phyloP scores from a whole-genome alignment of 805 yeast genomes.

The Nakazawaea pomicola region DNA sequence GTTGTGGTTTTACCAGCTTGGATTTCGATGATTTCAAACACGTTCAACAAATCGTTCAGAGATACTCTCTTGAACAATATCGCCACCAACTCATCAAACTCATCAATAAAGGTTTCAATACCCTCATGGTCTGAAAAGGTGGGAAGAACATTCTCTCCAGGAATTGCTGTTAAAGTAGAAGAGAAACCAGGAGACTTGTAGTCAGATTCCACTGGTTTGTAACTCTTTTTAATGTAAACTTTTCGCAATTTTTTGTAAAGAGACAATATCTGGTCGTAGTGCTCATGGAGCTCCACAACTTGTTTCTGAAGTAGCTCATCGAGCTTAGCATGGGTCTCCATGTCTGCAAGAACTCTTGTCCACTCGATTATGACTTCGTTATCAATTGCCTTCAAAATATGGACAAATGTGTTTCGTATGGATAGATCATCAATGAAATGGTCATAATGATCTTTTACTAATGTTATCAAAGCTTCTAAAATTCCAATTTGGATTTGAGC shows the following conservation, averaged over 20 bases:
- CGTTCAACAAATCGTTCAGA: conserved; percentile 72
- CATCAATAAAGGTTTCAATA: conserved; percentile 57
- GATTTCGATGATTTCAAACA: conserved; percentile 68
- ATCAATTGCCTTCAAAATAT: conserved; percentile 62
- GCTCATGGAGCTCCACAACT: conserved; percentile 16
- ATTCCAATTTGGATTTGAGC: conserved; percentile 80
- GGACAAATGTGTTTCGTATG: conserved; percentile 56
- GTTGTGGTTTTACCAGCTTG: conserved; percentile 54
- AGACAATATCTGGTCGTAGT: conserved; percentile 25
- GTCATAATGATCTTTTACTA: conserved; percentile 67
- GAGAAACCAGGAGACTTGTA: conserved; percentile 34
- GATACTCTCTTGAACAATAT: conserved; percentile 53
- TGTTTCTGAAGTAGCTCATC: conserved; percentile 12
- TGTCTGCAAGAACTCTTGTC: conserved; percentile 31
- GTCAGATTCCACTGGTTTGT: conserved; percentile 51
- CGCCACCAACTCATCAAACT: conserved; percentile 57
- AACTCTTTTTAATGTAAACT: conserved; percentile 62
- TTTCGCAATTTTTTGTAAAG: conserved; percentile 65
- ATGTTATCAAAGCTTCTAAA: conserved; percentile 65
- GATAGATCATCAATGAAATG: conserved; percentile 68
- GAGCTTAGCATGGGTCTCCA: conserved; percentile 20
- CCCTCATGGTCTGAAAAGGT: conserved; percentile 38
- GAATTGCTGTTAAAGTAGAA: conserved; percentile 35
- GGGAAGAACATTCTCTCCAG: conserved; percentile 41
- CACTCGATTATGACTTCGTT: conserved; percentile 53